These are phyloP conservation scores for Calamus simplicifolius DNA, from an alignment of 176 grass and related monocot genomes.

Conservation along the genomic window DNA sequence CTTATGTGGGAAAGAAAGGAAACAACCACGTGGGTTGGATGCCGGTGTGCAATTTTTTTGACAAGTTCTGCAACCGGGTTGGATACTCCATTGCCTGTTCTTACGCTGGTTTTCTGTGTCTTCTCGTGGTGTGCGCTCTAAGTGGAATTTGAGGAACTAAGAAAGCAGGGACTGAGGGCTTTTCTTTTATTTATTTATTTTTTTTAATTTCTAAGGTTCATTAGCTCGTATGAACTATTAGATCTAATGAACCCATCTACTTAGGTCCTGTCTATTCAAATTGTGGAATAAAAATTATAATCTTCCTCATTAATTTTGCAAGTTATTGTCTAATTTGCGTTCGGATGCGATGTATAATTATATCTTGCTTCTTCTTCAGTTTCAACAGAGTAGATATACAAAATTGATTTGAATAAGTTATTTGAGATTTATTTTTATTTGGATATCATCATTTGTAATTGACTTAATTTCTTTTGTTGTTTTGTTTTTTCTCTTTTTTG, in stretches of 20 bases:
- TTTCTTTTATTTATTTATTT: neutral
- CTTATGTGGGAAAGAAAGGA: conserved; percentile 1
- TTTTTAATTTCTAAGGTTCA: neutral
- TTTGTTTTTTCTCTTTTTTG: too few species aligned
- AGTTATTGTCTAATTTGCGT: too few species aligned
- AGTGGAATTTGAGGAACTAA: neutral
- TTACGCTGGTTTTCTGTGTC: neutral
- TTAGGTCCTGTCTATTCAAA: neutral
- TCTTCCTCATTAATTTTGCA: neutral
- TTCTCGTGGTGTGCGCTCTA: conserved; percentile 1
- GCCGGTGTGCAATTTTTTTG: neutral
- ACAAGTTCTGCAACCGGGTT: neutral
- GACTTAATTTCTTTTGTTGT: too few species aligned
- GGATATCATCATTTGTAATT: too few species aligned
- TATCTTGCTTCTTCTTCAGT: too few species aligned
- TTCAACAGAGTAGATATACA: too few species aligned
- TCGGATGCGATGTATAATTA: too few species aligned
- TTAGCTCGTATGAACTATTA: neutral
- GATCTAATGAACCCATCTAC: too few species aligned
- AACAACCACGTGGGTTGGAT: conserved; percentile 3
- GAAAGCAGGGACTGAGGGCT: neutral
- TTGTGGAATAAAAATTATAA: neutral
- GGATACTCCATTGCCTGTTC: neutral
- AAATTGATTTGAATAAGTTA: too few species aligned
- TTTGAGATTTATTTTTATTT: too few species aligned